Evolutionary conservation across 768 basidiomycete genomes (phyloP).

Genomic region (Phylloporus rhodoxanthus): DNA sequence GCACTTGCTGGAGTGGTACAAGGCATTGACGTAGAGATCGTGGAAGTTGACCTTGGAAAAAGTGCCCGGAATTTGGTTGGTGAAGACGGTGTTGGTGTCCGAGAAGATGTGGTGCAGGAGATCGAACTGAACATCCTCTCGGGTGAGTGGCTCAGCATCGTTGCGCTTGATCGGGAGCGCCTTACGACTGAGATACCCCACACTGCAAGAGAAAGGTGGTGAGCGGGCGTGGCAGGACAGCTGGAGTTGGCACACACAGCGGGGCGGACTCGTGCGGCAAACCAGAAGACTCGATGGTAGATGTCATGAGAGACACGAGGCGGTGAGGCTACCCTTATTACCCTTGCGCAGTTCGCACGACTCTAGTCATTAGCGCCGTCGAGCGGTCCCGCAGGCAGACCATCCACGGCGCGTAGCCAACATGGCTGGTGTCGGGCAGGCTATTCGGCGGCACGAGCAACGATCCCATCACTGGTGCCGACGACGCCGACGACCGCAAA

Average conservation of each 20-base stretch:
- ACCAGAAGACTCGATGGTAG: conserved; percentile 34
- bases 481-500: conserved; percentile 6
- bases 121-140: conserved; percentile 84
- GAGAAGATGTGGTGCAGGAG: conserved; percentile 75
- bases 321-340: conserved; percentile 26
- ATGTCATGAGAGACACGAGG: conserved; percentile 42
- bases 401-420: neutral
- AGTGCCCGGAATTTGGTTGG: conserved; percentile 49
- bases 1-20: conserved; percentile 76
- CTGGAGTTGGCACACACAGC: conserved; percentile 38
- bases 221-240: conserved; percentile 10
- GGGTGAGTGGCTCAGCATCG: conserved; percentile 77
- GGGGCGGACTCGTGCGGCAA: conserved; percentile 49
- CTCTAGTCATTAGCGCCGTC: conserved; percentile 14
- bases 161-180: conserved; percentile 75
- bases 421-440: neutral
- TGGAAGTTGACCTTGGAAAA: conserved; percentile 62
- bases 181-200: conserved; percentile 54
- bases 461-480: conserved; percentile 4
- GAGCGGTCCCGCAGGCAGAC: conserved; percentile 3
- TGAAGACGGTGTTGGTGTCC: conserved; percentile 64
- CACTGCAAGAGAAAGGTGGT: conserved; percentile 30
- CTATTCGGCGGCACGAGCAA: conserved; percentile 3
- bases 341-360: conserved; percentile 27
- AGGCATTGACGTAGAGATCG: conserved; percentile 76